These are phyloP conservation scores for Melaleuca quinquenervia DNA, from an alignment of 345 rosid species.

Conservation along the genomic window DNA sequence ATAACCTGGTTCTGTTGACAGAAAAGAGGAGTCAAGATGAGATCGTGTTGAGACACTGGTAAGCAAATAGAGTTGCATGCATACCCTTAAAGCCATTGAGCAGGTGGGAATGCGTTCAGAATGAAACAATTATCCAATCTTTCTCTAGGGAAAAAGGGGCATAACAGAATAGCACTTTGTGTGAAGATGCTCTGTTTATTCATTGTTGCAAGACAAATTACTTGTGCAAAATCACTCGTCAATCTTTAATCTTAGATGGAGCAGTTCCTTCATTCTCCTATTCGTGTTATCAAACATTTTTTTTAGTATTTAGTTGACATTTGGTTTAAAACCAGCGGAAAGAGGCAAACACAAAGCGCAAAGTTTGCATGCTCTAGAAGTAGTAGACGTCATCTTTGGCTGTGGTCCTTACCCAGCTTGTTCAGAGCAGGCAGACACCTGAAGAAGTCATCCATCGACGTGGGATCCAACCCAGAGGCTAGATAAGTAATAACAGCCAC, in stretches of 20 bases:
- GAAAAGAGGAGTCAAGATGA: not conserved
- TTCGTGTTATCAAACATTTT: not conserved
- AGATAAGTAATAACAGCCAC: slow-evolving; percentile 25
- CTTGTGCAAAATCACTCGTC: not conserved
- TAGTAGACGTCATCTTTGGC: not conserved
- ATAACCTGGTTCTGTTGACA: slow-evolving; percentile 32
- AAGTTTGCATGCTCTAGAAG: not conserved
- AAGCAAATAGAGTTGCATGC: not conserved
- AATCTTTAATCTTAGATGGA: not conserved
- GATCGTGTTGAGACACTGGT: not conserved
- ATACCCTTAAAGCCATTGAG: not conserved
- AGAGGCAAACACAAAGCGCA: not conserved
- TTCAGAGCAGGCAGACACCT: slow-evolving; percentile 33
- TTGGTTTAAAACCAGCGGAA: not conserved
- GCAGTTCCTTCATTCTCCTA: not conserved
- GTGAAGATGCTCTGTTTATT: not conserved
- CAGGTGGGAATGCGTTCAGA: not conserved
- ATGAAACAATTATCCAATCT: not conserved
- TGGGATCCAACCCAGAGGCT: slow-evolving; percentile 14
- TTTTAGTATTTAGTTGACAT: not conserved
- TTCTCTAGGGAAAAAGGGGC: not conserved
- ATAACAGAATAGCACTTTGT: not conserved
- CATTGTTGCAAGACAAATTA: not conserved
- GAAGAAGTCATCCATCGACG: slow-evolving; percentile 18
- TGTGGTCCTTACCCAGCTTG: slow-evolving; percentile 16